Evolutionary conservation across 371 early-diverging fungal species (phyloP).

Genomic region (Parasitella parasitica): DNA sequence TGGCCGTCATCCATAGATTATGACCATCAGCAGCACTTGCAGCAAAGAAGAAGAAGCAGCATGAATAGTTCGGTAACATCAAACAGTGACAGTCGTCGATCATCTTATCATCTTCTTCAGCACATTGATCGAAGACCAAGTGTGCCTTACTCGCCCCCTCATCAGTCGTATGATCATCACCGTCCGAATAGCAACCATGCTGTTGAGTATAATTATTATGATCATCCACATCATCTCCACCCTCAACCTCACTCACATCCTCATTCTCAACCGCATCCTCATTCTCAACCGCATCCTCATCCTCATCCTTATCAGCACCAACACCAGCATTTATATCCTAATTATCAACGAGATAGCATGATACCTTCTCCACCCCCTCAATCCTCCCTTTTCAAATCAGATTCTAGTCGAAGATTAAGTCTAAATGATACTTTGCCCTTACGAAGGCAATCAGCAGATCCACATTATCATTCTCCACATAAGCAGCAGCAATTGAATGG

Average conservation of each 20-base stretch:
- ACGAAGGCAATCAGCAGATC: constrained; percentile 11
- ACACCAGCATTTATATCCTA: neutral
- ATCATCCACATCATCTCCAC: neutral
- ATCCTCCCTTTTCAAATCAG: constrained; percentile 6
- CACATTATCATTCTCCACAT: neutral
- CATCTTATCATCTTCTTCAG: neutral
- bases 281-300: neutral
- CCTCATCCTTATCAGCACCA: neutral
- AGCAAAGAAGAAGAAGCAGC: constrained; percentile 2
- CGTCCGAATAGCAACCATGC: neutral
- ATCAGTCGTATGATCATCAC: constrained; percentile 14
- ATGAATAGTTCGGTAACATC: neutral
- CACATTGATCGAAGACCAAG: constrained; percentile 6
- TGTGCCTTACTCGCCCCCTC: constrained; percentile 23
- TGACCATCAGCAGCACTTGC: neutral
- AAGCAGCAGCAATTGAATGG: neutral
- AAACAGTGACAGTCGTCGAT: neutral
- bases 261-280: neutral
- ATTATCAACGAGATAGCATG: constrained; percentile 1
- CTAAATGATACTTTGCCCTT: constrained; percentile 1
- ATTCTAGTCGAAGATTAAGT: constrained; percentile 6
- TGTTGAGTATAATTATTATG: neutral
- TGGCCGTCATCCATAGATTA: constrained; percentile 10
- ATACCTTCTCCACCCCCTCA: constrained; percentile 22
- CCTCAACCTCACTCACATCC: neutral